A percentile compares a stretch with the other conserved stretches of the same genome.
Evolutionary conservation across 2,329 filamentous ascomycete genomes (phyloP).

Genomic region (Talaromyces amestolkiae): DNA sequence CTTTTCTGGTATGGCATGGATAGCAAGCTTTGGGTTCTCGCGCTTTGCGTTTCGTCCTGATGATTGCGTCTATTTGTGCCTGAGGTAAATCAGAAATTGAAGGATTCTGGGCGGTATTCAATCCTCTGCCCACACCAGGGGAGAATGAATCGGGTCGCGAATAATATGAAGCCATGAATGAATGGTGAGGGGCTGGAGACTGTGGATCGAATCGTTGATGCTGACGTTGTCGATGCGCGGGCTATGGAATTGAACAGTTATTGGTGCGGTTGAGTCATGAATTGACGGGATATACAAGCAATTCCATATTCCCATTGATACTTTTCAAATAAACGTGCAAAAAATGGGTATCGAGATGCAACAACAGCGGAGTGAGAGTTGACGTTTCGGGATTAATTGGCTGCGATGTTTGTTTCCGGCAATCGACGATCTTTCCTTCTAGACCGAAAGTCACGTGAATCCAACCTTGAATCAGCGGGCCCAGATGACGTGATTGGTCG

Average conservation of each 20-base stretch:
- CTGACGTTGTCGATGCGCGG: neutral
- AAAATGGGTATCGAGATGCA: slow-evolving; percentile 21
- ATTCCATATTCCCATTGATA: neutral
- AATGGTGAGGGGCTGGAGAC: neutral
- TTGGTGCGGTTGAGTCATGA: neutral
- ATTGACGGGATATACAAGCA: neutral
- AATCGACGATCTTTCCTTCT: neutral
- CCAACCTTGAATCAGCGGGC: neutral
- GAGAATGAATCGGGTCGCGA: slow-evolving; percentile 15
- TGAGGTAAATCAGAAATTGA: slow-evolving; percentile 33
- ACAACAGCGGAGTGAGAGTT: neutral
- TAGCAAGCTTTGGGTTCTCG: slow-evolving; percentile 49
- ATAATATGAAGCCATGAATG: slow-evolving; percentile 18
- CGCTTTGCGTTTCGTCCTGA: slow-evolving; percentile 40
- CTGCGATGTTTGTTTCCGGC: neutral
- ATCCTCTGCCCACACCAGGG: slow-evolving; percentile 14
- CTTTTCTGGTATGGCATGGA: slow-evolving; percentile 47
- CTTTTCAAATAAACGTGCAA: neutral
- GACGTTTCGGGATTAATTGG: neutral
- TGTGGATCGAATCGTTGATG: neutral
- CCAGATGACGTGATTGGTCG: neutral
- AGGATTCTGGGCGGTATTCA: slow-evolving; percentile 10
- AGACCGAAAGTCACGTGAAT: neutral
- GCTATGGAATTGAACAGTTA: neutral
- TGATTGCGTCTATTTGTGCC: slow-evolving; percentile 40